Evolutionary conservation across 371 early-diverging fungal genomes (phyloP), one percentile per base, ranked within the genome.

Genomic region (Saksenaea vasiformis): DNA sequence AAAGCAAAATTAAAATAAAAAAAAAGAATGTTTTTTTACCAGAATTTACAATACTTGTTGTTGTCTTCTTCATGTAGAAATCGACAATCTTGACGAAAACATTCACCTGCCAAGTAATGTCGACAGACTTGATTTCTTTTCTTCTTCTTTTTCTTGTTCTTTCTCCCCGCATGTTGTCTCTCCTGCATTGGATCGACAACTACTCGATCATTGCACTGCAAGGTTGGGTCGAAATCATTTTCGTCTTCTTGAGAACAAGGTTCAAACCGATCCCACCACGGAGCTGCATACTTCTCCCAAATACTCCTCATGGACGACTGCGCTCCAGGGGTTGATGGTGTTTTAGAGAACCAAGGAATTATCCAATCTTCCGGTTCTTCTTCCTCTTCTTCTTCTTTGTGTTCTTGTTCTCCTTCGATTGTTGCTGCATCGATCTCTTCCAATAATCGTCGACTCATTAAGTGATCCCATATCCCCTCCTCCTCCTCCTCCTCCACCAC

Each of bases 31-130:
- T n/a, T n/a, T n/a, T n/a, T n/a, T 59, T 79, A 87, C 88, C 87
- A 91, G 68, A 89, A 92, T 69, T 90, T 91, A 75, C 93, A 92
- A n/a, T n/a, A n/a, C n/a, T n/a, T n/a, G n/a, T n/a, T n/a, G n/a
- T n/a, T n/a, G n/a, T 13, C 89, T 72, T 66, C 85, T 83, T 1
- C 93, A 76, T 92, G 93, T 10, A 84, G 84, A 76, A 85, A 92
- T 90, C 91, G 90, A 60, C 93, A 92, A 68, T 92, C 93, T 58
- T 84, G 80, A 5, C 93, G 75, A 69, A 85, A 87, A 62, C 91
- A 92, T 60, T 87, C 84, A 10, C 91, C 93, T 26, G 87, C 84
- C 56, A 92, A 73, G 63, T 90, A 90, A 70, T 91, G 91, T n/a
- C 93, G 80, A 62, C 93, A 92, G 2, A 91, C 87, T 56, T 83